Evolutionary conservation across 2,329 filamentous ascomycete species (phyloP).

Genomic region (Boeremia lycopersici): DNA sequence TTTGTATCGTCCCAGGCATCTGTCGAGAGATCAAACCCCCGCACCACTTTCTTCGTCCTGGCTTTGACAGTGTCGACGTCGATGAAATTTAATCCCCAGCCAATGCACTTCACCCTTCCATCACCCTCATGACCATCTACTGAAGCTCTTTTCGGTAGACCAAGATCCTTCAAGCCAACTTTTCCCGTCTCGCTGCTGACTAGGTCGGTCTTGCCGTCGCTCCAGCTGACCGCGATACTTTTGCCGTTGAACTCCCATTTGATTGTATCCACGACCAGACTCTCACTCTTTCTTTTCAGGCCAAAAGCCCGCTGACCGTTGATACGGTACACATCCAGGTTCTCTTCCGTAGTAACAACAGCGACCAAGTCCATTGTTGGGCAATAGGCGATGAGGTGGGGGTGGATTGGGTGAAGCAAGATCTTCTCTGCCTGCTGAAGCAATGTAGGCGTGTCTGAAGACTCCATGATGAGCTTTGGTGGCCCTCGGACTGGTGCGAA

Average conservation of each 20-base stretch:
- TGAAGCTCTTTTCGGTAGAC: constrained; percentile 16
- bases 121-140: not conserved
- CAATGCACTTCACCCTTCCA: constrained; percentile 52
- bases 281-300: constrained; percentile 49
- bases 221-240: constrained; percentile 82
- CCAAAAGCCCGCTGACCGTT: constrained; percentile 74
- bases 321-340: constrained; percentile 77
- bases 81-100: constrained; percentile 63
- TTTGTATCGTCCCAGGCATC: constrained; percentile 44
- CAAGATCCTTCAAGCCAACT: constrained; percentile 67
- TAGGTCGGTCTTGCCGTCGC: constrained; percentile 76
- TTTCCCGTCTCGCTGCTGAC: constrained; percentile 83
- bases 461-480: constrained; percentile 3
- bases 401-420: constrained; percentile 56
- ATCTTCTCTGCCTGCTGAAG: constrained; percentile 51
- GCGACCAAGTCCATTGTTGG: constrained; percentile 85
- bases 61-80: constrained; percentile 54
- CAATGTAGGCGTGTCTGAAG: constrained; percentile 21
- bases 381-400: constrained; percentile 72
- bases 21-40: constrained; percentile 29
- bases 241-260: constrained; percentile 63
- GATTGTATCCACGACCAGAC: constrained; percentile 44
- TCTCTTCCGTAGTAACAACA: constrained; percentile 70
- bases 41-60: constrained; percentile 41
- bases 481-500: constrained; percentile 5